Evolutionary conservation across 495 filamentous ascomycete genomes (phyloP).

Genomic region (Sordaria brevicollis): DNA sequence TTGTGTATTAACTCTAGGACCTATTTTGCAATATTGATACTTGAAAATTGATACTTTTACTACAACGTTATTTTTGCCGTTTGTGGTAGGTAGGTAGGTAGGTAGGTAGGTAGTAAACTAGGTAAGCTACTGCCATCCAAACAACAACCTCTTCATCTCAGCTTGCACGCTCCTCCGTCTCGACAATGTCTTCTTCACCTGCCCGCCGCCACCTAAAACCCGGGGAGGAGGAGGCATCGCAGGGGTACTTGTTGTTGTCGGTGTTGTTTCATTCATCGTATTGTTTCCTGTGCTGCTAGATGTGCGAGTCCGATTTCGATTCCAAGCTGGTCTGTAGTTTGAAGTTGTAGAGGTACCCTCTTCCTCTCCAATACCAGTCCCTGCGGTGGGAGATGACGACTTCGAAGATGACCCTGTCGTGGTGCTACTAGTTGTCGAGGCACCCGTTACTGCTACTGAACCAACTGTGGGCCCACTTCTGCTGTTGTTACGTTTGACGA

Average conservation of each 20-base stretch:
- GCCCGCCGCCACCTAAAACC: not conserved
- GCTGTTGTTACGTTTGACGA: not conserved
- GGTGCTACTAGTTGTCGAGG: not conserved
- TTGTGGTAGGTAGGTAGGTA: too few relatives aligned
- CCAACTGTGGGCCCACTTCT: not conserved
- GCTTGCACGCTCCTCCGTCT: constrained; percentile 19
- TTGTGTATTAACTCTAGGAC: too few relatives aligned
- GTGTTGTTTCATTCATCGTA: not conserved
- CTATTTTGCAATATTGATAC: too few relatives aligned
- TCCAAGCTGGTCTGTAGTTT: not conserved
- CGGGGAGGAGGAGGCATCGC: not conserved
- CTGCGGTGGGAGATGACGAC: not conserved
- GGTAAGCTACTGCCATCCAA: constrained; percentile 19
- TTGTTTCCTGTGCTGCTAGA: not conserved
- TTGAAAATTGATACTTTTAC: too few relatives aligned
- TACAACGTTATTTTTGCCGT: too few relatives aligned
- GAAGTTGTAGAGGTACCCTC: not conserved
- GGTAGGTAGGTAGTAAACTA: too few relatives aligned
- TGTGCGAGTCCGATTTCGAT: not conserved
- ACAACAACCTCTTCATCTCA: constrained; percentile 29
- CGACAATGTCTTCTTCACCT: not conserved
- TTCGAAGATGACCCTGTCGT: not conserved
- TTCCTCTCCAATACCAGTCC: not conserved
- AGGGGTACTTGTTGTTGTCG: not conserved
- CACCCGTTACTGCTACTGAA: not conserved